A percentile compares a stretch with the other conserved stretches of the same genome.
Evolutionary conservation across 2,329 filamentous ascomycete species (phyloP).

Genomic region (Paecilomyces sp.): DNA sequence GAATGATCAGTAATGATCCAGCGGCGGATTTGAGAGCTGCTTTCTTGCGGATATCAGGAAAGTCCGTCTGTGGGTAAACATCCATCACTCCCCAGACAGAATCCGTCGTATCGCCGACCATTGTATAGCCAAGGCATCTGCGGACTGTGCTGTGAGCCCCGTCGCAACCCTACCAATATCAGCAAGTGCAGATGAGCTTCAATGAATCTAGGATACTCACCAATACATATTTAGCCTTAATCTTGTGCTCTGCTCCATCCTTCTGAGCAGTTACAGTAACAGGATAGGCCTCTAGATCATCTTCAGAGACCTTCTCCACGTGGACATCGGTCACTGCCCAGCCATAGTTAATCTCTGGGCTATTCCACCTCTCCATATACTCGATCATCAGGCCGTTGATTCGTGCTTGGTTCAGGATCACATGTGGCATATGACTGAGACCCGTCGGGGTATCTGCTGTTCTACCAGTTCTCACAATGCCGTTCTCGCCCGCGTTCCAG

Average conservation of each 20-base stretch:
- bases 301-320: conserved; percentile 12
- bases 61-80: conserved; percentile 42
- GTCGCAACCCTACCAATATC: conserved; percentile 36
- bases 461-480: conserved; percentile 38
- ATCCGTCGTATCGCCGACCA: conserved; percentile 54
- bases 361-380: conserved; percentile 38
- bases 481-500: conserved; percentile 38
- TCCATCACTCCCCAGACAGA: conserved; percentile 50
- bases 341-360: conserved; percentile 48
- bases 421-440: conserved; percentile 48
- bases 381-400: conserved; percentile 50
- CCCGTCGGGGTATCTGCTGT: conserved; percentile 49
- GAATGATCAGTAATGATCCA: conserved; percentile 45
- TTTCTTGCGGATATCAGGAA: conserved; percentile 47
- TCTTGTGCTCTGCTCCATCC: conserved; percentile 32
- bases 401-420: conserved; percentile 51
- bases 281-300: conserved; percentile 34
- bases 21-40: conserved; percentile 39
- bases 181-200: not conserved
- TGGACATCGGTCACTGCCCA: conserved; percentile 34
- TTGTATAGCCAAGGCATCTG: conserved; percentile 38
- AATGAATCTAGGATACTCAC: conserved; percentile 28
- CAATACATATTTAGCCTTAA: conserved; percentile 46
- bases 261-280: conserved; percentile 39
- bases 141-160: conserved; percentile 35